A percentile compares a stretch with the other conserved stretches of the same genome.
Conservation (phyloP, 2,329 filamentous ascomycete genomes). For the Hortaea werneckii region DNA sequence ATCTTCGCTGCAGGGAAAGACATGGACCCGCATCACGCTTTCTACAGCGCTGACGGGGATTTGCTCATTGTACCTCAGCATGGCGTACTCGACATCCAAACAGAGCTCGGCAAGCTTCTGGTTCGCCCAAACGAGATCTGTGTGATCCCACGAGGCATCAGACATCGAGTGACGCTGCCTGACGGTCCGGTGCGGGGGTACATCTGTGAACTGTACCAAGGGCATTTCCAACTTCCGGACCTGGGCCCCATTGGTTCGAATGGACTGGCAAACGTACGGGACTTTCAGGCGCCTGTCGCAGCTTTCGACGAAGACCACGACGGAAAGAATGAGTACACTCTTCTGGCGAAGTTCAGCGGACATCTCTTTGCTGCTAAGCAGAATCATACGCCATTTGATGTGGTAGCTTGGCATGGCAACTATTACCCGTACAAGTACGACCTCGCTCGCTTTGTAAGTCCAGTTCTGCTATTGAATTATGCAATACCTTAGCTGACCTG, state of each 20-base stretch:
- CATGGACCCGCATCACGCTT: constrained; percentile 65
- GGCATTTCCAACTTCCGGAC: constrained; percentile 55
- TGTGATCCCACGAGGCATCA: constrained; percentile 56
- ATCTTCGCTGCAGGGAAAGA: constrained; percentile 69
- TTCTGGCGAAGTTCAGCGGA: constrained; percentile 54
- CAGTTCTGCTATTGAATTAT: too few species aligned
- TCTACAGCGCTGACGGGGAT: constrained; percentile 71
- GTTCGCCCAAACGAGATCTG: constrained; percentile 59
- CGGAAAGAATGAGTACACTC: constrained; percentile 38
- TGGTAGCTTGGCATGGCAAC: constrained; percentile 63
- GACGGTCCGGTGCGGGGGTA: constrained; percentile 54
- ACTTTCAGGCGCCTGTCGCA: constrained; percentile 55
- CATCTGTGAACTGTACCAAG: constrained; percentile 56
- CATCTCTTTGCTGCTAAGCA: constrained; percentile 52
- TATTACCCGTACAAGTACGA: constrained; percentile 54
- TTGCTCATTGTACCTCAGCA: constrained; percentile 56
- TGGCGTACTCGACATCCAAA: constrained; percentile 56
- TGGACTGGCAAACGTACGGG: constrained; percentile 53
- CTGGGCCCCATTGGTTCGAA: constrained; percentile 57
- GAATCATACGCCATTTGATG: constrained; percentile 58
- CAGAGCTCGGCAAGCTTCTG: constrained; percentile 54
- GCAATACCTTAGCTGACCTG: too few species aligned
- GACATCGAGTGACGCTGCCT: constrained; percentile 51
- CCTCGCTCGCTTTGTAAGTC: constrained; percentile 41
- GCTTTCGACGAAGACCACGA: constrained; percentile 46